phyloP scores from a whole-genome alignment of 2,329 filamentous ascomycete genomes.

The Neopestalotiopsis clavispora region DNA sequence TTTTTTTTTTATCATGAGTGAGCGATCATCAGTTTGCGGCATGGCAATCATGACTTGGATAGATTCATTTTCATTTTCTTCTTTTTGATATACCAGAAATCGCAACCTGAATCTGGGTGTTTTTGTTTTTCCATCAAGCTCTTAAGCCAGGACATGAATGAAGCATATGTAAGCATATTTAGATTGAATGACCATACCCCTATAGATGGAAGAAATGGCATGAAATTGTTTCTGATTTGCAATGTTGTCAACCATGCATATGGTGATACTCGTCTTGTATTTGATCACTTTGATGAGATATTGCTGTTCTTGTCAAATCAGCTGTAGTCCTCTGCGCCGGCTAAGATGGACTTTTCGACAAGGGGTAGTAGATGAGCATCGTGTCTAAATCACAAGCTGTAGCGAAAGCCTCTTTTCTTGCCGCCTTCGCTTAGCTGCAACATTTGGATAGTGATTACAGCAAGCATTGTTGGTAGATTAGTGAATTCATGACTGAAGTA shows the following conservation, averaged over 20 bases:
- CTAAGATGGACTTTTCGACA: too few species aligned
- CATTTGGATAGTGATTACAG: neutral
- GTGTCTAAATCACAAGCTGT: too few species aligned
- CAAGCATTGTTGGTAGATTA: neutral
- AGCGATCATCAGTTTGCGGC: neutral
- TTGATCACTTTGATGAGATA: neutral
- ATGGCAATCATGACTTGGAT: too few species aligned
- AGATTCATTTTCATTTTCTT: too few species aligned
- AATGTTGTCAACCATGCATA: neutral
- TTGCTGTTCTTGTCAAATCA: too few species aligned
- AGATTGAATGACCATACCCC: neutral
- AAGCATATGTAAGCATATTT: constrained; percentile 1
- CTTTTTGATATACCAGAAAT: too few species aligned
- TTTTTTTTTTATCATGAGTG: neutral
- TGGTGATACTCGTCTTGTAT: neutral
- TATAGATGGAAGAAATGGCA: neutral
- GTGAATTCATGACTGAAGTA: neutral
- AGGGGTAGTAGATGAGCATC: too few species aligned
- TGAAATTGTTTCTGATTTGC: too few species aligned
- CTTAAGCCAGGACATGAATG: neutral
- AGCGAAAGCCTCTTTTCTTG: too few species aligned
- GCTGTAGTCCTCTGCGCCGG: too few species aligned
- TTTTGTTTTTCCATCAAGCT: neutral
- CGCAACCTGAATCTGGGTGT: neutral
- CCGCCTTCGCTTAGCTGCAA: neutral